These are phyloP conservation scores for Microcera coccophila DNA, from an alignment of 2,329 filamentous ascomycete genomes.

Conservation along the genomic window DNA sequence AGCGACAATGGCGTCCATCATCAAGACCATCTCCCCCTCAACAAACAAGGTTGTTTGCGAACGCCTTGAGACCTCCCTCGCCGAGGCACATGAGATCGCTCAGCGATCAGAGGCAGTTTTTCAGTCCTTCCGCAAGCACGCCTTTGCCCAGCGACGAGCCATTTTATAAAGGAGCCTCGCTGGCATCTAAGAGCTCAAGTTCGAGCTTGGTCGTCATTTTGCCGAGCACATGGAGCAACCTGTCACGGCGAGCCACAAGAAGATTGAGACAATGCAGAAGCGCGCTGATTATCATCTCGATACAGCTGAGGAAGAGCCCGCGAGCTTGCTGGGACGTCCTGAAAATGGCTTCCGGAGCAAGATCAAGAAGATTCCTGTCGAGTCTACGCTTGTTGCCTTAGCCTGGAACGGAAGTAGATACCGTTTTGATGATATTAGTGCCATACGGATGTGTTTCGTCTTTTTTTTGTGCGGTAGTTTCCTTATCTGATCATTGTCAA, in stretches of 20 bases:
- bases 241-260: slow-evolving; percentile 76
- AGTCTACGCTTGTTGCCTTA: slow-evolving; percentile 82
- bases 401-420: slow-evolving; percentile 82
- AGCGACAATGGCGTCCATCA: slow-evolving; percentile 52
- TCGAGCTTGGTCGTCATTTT: slow-evolving; percentile 75
- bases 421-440: no score
- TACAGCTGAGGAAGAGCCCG: slow-evolving; percentile 72
- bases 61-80: slow-evolving; percentile 65
- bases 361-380: slow-evolving; percentile 80
- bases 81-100: slow-evolving; percentile 61
- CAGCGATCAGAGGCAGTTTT: slow-evolving; percentile 69
- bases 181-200: slow-evolving; percentile 63
- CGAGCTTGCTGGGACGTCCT: slow-evolving; percentile 72
- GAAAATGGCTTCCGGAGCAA: slow-evolving; percentile 86
- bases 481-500: slow-evolving; percentile 91
- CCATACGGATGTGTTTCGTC: background rate
- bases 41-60: slow-evolving; percentile 80
- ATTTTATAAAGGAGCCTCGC: slow-evolving; percentile 76
- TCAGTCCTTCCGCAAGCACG: slow-evolving; percentile 66
- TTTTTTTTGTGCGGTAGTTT: slow-evolving; percentile 55
- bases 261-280: slow-evolving; percentile 79
- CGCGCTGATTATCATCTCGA: slow-evolving; percentile 80
- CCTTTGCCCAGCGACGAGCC: slow-evolving; percentile 67
- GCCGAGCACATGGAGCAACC: slow-evolving; percentile 93
- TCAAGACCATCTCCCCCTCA: slow-evolving; percentile 80